Percentiles rank a stretch among this genome's conserved stretches.
Conservation (phyloP, 1,139 yeast species). For the Geotrichum citri-aurantii region DNA sequence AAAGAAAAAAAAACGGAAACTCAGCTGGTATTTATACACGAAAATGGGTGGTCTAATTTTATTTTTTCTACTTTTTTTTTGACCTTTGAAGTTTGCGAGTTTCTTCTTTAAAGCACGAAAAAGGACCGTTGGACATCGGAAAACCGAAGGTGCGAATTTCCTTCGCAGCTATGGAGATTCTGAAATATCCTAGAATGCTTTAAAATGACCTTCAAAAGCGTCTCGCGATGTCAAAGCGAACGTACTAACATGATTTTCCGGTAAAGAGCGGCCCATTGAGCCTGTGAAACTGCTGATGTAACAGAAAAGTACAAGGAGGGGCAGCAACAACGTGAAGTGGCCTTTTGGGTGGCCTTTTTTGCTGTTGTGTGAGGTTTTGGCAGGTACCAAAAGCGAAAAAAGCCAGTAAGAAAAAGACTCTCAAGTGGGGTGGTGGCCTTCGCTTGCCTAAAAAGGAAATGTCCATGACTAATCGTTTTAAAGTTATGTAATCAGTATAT, state of each 20-base stretch:
- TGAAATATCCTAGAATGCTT: background rate
- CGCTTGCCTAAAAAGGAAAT: background rate
- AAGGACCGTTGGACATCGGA: background rate
- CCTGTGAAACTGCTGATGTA: background rate
- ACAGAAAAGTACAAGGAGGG: background rate
- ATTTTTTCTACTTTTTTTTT: background rate
- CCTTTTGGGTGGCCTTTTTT: background rate
- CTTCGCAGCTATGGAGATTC: background rate
- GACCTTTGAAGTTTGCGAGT: background rate
- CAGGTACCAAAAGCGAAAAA: background rate
- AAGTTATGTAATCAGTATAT: background rate
- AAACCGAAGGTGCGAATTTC: background rate
- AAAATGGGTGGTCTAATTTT: background rate
- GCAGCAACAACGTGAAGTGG: background rate
- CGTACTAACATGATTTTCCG: background rate
- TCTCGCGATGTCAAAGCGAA: background rate
- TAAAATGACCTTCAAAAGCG: background rate
- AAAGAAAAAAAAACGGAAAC: background rate
- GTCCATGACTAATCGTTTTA: background rate
- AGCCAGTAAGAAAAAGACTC: background rate
- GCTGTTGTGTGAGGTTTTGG: background rate
- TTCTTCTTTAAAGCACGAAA: background rate
- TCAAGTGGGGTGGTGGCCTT: background rate
- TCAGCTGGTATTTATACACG: constrained; percentile 7
- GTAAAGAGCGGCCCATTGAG: background rate